A percentile compares a stretch with the other conserved stretches of the same genome.
phyloP scores from a whole-genome alignment of 306 rosid species.

The Oxytropis ochrocephala region DNA sequence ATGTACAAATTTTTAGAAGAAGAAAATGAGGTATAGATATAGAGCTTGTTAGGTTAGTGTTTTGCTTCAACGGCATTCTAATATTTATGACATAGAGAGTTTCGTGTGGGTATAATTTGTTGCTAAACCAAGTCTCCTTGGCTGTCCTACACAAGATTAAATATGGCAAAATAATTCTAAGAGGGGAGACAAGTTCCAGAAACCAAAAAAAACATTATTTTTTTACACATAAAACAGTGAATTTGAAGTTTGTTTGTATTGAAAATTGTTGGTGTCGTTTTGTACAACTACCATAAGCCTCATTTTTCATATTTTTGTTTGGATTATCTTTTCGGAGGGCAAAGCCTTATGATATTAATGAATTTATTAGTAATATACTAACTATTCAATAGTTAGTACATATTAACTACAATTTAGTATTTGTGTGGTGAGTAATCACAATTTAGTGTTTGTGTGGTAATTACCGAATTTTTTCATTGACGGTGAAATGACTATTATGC shows the following conservation, averaged over 20 bases:
- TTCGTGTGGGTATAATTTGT: conserved; percentile 16
- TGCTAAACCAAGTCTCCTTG: neutral
- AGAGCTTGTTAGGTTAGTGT: conserved; percentile 21
- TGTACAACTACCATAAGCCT: neutral
- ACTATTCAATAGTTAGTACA: too few species aligned
- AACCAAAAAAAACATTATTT: neutral
- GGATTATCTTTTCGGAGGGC: too few species aligned
- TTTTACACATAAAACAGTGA: neutral
- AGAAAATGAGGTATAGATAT: neutral
- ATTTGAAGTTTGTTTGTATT: neutral
- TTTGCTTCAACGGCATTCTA: conserved; percentile 55
- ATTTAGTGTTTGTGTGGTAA: too few species aligned
- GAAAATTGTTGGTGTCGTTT: neutral
- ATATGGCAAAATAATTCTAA: neutral
- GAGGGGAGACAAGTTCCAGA: neutral
- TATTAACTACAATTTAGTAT: too few species aligned
- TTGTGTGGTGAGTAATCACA: too few species aligned
- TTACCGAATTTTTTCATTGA: too few species aligned
- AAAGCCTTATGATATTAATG: too few species aligned
- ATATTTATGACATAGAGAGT: conserved; percentile 14
- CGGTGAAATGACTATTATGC: too few species aligned
- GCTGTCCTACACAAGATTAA: neutral
- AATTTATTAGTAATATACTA: too few species aligned
- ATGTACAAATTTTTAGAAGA: conserved; percentile 1
- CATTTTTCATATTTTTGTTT: neutral